These are phyloP conservation scores for Cyclotella cryptica DNA, from an alignment of 108 stramenopile species.

Conservation along the genomic window DNA sequence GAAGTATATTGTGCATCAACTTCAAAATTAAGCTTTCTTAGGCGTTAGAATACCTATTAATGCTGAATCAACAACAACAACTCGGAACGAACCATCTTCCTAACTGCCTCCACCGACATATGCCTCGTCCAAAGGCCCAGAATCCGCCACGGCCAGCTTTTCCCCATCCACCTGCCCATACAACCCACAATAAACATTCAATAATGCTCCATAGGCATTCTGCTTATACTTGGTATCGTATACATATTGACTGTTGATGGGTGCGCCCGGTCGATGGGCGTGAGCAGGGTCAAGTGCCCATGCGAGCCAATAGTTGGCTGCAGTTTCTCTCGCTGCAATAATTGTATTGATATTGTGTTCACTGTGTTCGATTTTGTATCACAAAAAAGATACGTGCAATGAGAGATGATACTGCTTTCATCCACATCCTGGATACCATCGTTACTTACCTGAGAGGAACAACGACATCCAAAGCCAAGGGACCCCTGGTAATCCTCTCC, in stretches of 20 bases:
- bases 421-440: too few species aligned
- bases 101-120: conserved; percentile 88
- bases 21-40: too few species aligned
- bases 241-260: conserved; percentile 82
- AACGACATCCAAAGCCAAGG: conserved; percentile 54
- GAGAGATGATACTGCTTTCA: not conserved
- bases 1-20: too few species aligned
- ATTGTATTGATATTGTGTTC: conserved; percentile 68
- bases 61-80: not conserved
- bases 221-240: conserved; percentile 82
- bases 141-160: conserved; percentile 75
- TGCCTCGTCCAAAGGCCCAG: conserved; percentile 86
- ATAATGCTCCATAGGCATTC: conserved; percentile 75
- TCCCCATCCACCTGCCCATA: conserved; percentile 70
- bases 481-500: conserved; percentile 73
- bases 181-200: conserved; percentile 55
- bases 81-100: not conserved
- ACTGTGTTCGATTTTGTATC: conserved; percentile 9
- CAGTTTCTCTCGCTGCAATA: conserved; percentile 61
- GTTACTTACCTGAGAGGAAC: conserved; percentile 62
- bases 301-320: conserved; percentile 63
- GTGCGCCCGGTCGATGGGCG: conserved; percentile 76
- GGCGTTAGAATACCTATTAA: too few species aligned
- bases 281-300: conserved; percentile 69
- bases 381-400: not conserved